Base-by-base conservation (phyloP, 163 green algal species). In the Scenedesmus sp. region DNA sequence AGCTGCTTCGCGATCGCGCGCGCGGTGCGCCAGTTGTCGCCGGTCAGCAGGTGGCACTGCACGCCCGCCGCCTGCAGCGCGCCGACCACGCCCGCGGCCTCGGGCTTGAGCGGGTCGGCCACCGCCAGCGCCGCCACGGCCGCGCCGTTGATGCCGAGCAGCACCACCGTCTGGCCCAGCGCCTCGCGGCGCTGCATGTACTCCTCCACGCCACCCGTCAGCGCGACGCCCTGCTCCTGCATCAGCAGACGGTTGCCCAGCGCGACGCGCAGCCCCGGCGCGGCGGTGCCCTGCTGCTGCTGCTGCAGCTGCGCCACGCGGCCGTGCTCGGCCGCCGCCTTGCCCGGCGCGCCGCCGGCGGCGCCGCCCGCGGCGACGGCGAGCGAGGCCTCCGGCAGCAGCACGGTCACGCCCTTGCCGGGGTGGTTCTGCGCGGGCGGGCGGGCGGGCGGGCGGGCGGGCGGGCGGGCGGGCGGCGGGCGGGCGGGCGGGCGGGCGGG, bases 71-170 rank as follows among this genome's bases (percentile, higher is more conserved):
- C 28, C 22, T 92, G 81, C 71, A 98, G 83, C 36, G 86, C 88
- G 18, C 87, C 83, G 22, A 98, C 87, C 47, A 98, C 94, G 17
- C 85, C 90, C 17, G 73, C 47, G 15, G 95, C 94, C 83, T 98
- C 95, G 2, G 92, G 92, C 77, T 97, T 97, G 56, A 98, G 79
- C 17, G 93, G 91, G 84, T 98, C 95, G 15, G 89, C 85, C n/a
- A 98, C 80, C 3, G 88, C 87, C 31, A 98, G 79, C 39, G 89
- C 78, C 2, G 85, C 91, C n/a, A 89, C 81, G 5, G 95, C 34
- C 14, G 69, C 51, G 7, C 79, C 70, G 58, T 90, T 75, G 56
- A 90, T 63, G 31, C 84, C 89, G 22, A 94, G 70, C 64, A 94
- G 81, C 53, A 96, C 85, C 26, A 82, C 89, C 4, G 89, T 95